Conservation (phyloP, 805 yeast species). For the Metschnikowia drakensbergensis region DNA sequence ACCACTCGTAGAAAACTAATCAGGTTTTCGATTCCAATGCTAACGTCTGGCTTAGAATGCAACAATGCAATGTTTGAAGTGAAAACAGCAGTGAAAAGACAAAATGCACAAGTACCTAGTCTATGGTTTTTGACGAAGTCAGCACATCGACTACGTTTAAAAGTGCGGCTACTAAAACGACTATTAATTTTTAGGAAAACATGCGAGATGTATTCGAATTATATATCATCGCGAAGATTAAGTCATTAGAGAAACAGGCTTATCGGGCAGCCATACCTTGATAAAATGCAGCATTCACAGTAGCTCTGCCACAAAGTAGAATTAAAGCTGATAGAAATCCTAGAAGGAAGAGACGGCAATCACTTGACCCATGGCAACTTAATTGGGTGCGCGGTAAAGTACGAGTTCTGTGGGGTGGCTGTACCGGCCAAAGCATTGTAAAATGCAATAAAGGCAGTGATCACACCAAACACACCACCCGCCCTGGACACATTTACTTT, state of each 20-base stretch:
- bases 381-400: constrained; percentile 29
- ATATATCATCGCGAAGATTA: background rate
- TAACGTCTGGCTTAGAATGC: too few relatives aligned
- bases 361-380: constrained; percentile 21
- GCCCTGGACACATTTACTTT: constrained; percentile 29
- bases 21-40: too few relatives aligned
- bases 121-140: too few relatives aligned
- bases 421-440: constrained; percentile 42
- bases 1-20: too few relatives aligned
- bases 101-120: too few relatives aligned
- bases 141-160: too few relatives aligned
- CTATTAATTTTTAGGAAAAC: too few relatives aligned
- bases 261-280: background rate
- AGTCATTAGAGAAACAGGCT: background rate
- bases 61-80: too few relatives aligned
- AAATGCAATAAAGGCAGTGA: constrained; percentile 37
- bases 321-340: background rate
- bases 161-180: too few relatives aligned
- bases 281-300: background rate
- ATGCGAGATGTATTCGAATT: too few relatives aligned
- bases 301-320: background rate
- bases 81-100: too few relatives aligned
- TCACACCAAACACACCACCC: constrained; percentile 42
- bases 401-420: constrained; percentile 34
- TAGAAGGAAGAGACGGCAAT: background rate